Evolutionary conservation across 768 basidiomycete genomes (phyloP).

Genomic region (Kwoniella europaea): DNA sequence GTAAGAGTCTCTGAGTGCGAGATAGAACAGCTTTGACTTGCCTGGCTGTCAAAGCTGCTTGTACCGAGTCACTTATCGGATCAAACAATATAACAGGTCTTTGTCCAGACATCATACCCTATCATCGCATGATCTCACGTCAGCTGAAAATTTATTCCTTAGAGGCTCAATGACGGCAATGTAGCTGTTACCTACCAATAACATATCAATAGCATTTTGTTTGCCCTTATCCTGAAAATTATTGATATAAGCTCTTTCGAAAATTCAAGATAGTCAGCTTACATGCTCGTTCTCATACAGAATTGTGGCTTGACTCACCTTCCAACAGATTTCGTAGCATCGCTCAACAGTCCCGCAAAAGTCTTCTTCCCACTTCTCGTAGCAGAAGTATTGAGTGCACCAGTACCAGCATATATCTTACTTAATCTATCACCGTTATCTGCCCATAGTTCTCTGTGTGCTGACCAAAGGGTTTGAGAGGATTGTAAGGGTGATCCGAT

Average conservation of each 20-base stretch:
- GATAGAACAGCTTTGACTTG: conserved; percentile 47
- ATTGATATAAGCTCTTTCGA: conserved; percentile 84
- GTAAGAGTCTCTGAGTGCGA: not conserved
- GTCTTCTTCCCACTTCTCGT: conserved; percentile 94
- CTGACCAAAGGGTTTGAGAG: conserved; percentile 68
- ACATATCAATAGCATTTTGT: conserved; percentile 92
- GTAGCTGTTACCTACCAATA: conserved; percentile 68
- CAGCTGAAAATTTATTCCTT: not conserved
- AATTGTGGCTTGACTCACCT: conserved; percentile 34
- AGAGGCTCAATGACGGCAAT: not conserved
- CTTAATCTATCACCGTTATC: conserved; percentile 67
- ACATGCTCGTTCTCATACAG: too few relatives aligned
- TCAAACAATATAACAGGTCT: conserved; percentile 88
- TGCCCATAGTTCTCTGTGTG: conserved; percentile 94
- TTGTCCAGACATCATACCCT: conserved; percentile 93
- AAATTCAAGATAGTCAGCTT: conserved; percentile 1
- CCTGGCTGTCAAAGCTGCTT: conserved; percentile 73
- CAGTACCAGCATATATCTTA: conserved; percentile 83
- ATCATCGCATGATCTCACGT: not conserved
- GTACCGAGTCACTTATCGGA: conserved; percentile 87
- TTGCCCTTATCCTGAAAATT: conserved; percentile 96
- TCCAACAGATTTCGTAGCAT: conserved; percentile 86
- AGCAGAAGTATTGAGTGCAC: conserved; percentile 89
- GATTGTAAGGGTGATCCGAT: conserved; percentile 72
- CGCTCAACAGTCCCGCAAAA: conserved; percentile 88